These are phyloP conservation scores for Ilyonectria robusta DNA, from an alignment of 2,329 filamentous ascomycete species.

Conservation along the genomic window DNA sequence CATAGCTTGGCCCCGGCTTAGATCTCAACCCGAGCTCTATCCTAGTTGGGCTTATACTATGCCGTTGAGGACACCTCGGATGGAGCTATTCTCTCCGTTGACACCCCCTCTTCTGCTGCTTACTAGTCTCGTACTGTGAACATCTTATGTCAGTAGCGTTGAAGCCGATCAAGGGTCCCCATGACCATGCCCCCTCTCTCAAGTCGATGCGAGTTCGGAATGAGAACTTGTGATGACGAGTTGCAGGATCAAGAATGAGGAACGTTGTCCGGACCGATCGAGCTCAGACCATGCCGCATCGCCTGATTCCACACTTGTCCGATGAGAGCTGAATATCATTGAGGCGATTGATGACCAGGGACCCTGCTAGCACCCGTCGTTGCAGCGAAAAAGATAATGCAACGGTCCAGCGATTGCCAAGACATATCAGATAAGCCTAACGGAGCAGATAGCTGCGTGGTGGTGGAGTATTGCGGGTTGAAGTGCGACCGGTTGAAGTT, in stretches of 20 bases:
- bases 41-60: conserved; percentile 35
- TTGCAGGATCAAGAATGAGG: conserved; percentile 5
- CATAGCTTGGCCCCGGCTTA: conserved; percentile 40
- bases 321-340: conserved; percentile 30
- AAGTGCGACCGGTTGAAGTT: conserved; percentile 30
- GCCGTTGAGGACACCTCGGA: conserved; percentile 29
- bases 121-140: conserved; percentile 32
- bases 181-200: conserved; percentile 7
- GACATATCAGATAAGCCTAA: conserved; percentile 41
- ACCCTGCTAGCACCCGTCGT: conserved; percentile 38
- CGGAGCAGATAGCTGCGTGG: conserved; percentile 29
- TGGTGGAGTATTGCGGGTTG: conserved; percentile 33
- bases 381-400: conserved; percentile 33
- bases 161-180: conserved; percentile 21
- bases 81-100: conserved; percentile 32
- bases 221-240: conserved; percentile 23
- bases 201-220: conserved; percentile 22
- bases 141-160: conserved; percentile 25
- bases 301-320: conserved; percentile 25
- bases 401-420: conserved; percentile 35
- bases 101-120: conserved; percentile 21
- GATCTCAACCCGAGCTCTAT: conserved; percentile 24
- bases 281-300: conserved; percentile 23
- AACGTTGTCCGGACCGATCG: conserved; percentile 14
- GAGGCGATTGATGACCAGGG: conserved; percentile 43